Base-by-base conservation (phyloP, 2,329 filamentous ascomycete species). In the Alternaria panax region DNA sequence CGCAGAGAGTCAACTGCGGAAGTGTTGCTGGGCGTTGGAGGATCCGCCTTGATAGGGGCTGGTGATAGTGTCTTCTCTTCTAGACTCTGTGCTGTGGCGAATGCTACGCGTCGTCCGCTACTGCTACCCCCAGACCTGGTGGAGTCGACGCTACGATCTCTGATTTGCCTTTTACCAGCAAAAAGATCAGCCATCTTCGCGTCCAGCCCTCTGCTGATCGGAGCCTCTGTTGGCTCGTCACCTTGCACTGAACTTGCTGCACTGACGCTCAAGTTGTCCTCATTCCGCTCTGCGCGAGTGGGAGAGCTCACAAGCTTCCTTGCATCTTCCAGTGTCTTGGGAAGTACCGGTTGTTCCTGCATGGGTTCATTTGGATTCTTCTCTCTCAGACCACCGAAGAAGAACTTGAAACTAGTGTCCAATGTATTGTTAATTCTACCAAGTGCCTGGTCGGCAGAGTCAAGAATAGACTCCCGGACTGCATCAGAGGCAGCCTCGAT, bases 271-370 rank as follows among this genome's bases (percentile, higher is more conserved):
- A 75, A 77, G 58, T 74, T 83, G 36, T 90, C 87, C 3, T 88
- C 86, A 22, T 78, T 76, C 16, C 75, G 75, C 32, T 76, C 74
- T 0, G 59, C 48, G 8, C 80, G 85, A 14, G 87, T 82, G 34
- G 90, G 88, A 1, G 90, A 91, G 71, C 88, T 91, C 63, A 99
- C 91, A 11, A 99, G 86, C 75, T 93, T 94, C 46, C 93, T 86
- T 16, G 94, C 95, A 71, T 99, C 95, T 69, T 97, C 95, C 0
- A 99, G 82, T 1, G 95, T 99, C 71, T 92, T 94, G 1, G 95
- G 95, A 0, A 96, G 84, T 40, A 84, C 84, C 16, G 85, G 74
- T 46, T 74, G 67, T 38, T 72, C 71, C 6, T 70, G 63, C 8
- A 68, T 56, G 6, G 70, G 67, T 5, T 67, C 71, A 74, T 74